A percentile compares a stretch with the other conserved stretches of the same genome.
phyloP scores from a whole-genome alignment of 139 green algal species.

The Diplosphaera chodatii region DNA sequence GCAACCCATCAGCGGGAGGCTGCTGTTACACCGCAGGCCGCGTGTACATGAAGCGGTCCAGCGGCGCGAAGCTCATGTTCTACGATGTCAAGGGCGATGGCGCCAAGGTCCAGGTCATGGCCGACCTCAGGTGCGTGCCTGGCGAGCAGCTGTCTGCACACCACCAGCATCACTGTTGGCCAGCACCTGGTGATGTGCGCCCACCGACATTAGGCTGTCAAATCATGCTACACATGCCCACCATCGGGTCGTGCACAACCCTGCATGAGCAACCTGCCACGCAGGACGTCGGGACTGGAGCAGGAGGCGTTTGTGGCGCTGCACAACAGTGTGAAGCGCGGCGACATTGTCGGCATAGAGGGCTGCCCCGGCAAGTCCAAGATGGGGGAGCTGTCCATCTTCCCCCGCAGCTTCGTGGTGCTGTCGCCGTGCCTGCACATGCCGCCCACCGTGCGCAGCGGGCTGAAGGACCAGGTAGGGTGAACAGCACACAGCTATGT shows the following conservation, averaged over 20 bases:
- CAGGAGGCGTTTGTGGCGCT: conserved; percentile 68
- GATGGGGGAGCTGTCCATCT: conserved; percentile 94
- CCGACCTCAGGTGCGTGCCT: conserved; percentile 53
- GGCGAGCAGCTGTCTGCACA: no score
- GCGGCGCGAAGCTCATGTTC: conserved; percentile 92
- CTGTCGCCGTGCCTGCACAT: conserved; percentile 98
- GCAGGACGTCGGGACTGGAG: conserved; percentile 59
- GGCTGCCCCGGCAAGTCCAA: conserved; percentile 94
- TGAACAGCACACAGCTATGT: no score
- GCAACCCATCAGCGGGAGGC: no score
- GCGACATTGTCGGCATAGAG: conserved; percentile 92
- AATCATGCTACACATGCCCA: no score
- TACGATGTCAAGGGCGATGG: conserved; percentile 90
- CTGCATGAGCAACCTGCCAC: no score
- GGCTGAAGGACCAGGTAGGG: conserved; percentile 83
- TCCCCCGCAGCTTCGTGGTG: conserved; percentile 66
- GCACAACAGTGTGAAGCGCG: conserved; percentile 82
- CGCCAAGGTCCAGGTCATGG: conserved; percentile 93
- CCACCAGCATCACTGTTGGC: no score
- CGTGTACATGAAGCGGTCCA: conserved; percentile 79
- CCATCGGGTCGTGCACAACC: no score
- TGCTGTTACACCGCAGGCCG: conserved; percentile 48
- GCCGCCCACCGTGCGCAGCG: conserved; percentile 71
- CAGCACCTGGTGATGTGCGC: no score
- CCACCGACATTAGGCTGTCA: no score